Percentiles rank a stretch among this genome's conserved stretches.
Conservation (phyloP, 2,329 filamentous ascomycete species). For the Phyllosticta ampelicida region DNA sequence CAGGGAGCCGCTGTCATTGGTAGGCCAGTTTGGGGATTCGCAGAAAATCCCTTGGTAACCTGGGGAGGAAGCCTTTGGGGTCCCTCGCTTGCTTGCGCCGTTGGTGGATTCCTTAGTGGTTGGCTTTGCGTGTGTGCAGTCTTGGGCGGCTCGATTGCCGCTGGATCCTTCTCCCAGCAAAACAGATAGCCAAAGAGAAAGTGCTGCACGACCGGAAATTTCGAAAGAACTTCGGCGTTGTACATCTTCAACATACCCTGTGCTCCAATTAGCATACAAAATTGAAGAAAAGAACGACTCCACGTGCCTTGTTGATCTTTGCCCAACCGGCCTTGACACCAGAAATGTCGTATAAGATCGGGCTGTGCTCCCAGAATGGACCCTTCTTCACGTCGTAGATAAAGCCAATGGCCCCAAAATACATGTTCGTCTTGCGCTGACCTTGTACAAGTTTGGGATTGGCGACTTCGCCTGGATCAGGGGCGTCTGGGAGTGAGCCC, state of each 20-base stretch:
- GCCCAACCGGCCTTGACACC: conserved; percentile 86
- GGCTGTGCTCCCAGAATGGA: conserved; percentile 90
- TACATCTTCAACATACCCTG: conserved; percentile 99
- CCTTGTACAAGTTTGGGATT: conserved; percentile 31
- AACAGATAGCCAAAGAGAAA: conserved; percentile 47
- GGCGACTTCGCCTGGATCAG: conserved; percentile 57
- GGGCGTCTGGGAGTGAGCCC: conserved; percentile 59
- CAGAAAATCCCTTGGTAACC: conserved; percentile 9
- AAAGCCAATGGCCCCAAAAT: conserved; percentile 92
- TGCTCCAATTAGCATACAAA: conserved; percentile 1
- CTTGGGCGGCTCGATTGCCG: conserved; percentile 22
- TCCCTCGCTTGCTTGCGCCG: conserved; percentile 16
- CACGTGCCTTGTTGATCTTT: conserved; percentile 66
- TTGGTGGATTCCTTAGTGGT: conserved; percentile 19
- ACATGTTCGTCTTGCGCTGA: conserved; percentile 48
- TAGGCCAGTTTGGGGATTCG: not conserved
- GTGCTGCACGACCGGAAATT: conserved; percentile 98
- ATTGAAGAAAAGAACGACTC: not conserved
- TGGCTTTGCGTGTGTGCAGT: conserved; percentile 28
- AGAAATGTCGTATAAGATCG: conserved; percentile 87
- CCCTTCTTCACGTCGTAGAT: conserved; percentile 96
- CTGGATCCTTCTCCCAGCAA: conserved; percentile 35
- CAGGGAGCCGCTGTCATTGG: conserved; percentile 19
- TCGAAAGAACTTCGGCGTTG: conserved; percentile 88
- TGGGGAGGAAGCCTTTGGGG: conserved; percentile 19